Evolutionary conservation across 768 basidiomycete species (phyloP).

Genomic region (Rubroboletus satanas): DNA sequence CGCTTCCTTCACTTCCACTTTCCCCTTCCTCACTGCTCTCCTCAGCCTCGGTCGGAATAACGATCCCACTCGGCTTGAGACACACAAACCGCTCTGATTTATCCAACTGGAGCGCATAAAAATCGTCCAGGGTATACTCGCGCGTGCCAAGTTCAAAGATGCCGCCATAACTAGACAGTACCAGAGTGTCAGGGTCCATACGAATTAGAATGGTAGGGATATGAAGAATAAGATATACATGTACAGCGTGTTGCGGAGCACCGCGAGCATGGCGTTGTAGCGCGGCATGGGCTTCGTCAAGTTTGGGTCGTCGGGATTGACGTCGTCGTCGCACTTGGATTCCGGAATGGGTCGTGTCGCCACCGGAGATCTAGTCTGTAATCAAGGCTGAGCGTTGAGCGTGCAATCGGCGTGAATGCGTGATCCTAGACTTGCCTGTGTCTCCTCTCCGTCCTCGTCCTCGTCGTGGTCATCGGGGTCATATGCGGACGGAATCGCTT

Average conservation of each 20-base stretch:
- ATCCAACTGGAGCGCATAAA: conserved; percentile 74
- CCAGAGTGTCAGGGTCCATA: neutral
- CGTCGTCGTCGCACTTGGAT: conserved; percentile 29
- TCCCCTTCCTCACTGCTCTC: conserved; percentile 60
- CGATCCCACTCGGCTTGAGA: conserved; percentile 60
- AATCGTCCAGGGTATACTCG: conserved; percentile 90
- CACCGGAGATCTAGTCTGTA: neutral
- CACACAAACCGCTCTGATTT: conserved; percentile 79
- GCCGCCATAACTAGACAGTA: conserved; percentile 66
- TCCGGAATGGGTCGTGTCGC: neutral
- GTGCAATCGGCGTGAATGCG: neutral
- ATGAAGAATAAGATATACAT: conserved; percentile 47
- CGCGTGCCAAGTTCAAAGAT: conserved; percentile 79
- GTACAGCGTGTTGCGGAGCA: conserved; percentile 80
- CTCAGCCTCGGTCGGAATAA: conserved; percentile 59
- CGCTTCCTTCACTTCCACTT: conserved; percentile 54
- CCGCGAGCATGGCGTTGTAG: conserved; percentile 87
- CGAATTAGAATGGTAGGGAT: neutral
- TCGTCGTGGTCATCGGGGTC: conserved; percentile 6
- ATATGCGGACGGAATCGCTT: neutral
- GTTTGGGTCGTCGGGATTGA: conserved; percentile 62
- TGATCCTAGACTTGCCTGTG: conserved; percentile 4
- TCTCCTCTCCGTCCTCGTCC: conserved; percentile 14
- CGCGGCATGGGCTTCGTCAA: conserved; percentile 62
- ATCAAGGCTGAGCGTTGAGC: neutral